Evolutionary conservation across 306 rosid species (phyloP).

Genomic region (Trifolium fragiferum): DNA sequence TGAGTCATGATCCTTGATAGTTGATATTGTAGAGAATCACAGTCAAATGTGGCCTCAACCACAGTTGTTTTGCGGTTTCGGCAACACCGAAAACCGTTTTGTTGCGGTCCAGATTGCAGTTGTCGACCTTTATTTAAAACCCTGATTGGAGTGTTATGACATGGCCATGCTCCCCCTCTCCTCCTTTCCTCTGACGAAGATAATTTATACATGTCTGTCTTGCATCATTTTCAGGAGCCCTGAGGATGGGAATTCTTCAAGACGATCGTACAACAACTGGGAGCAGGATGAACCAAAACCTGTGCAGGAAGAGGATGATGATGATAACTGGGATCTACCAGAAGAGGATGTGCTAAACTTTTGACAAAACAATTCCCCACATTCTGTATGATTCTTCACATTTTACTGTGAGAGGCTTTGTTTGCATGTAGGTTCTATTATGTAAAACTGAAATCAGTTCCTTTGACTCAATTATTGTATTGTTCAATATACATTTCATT

Average conservation of each 20-base stretch:
- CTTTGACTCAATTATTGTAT: constrained; percentile 41
- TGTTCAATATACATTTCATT: constrained; percentile 29
- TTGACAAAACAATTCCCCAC: constrained; percentile 42
- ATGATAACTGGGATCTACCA: constrained; percentile 89
- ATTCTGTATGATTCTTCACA: constrained; percentile 39
- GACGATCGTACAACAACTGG: constrained; percentile 12
- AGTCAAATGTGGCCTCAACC: background rate
- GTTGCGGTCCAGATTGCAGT: background rate
- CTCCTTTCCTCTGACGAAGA: background rate
- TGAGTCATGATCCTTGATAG: background rate
- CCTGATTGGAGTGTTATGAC: background rate
- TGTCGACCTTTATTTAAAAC: background rate
- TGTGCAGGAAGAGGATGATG: constrained; percentile 74
- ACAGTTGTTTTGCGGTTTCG: background rate
- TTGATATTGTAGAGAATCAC: background rate
- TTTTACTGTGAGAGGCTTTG: constrained; percentile 50
- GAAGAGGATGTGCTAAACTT: constrained; percentile 52
- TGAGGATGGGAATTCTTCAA: background rate
- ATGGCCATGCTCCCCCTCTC: background rate
- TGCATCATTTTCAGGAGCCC: constrained; percentile 46
- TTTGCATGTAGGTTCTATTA: constrained; percentile 46
- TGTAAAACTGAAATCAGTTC: constrained; percentile 35
- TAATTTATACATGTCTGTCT: constrained; percentile 21
- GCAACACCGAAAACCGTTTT: background rate
- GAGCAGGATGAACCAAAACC: constrained; percentile 41